Evolutionary conservation across 1,284 basidiomycete genomes (phyloP), one percentile per base, ranked within the genome.

Genomic region (Crepidotus sp.): DNA sequence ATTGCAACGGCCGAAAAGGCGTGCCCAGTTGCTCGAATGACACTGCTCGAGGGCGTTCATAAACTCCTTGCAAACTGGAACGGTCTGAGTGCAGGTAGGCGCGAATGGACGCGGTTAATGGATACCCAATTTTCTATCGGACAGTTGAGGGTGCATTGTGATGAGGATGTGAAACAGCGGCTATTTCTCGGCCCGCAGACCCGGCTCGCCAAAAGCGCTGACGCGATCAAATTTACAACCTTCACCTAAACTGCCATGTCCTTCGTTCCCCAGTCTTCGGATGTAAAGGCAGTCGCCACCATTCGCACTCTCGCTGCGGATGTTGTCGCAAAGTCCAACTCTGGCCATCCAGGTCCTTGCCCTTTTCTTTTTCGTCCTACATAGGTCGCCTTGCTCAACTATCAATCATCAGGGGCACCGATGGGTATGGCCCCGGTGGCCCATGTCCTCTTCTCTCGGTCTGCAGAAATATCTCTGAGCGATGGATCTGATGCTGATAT

Each of bases 371-470:
- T 25, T 22, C 6, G 10, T 21, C 6, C 5, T 24, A 29, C n/a
- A 17, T n/a, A 4, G 24, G n/a, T n/a, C n/a, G n/a, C n/a, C 10
- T 24, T 26, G 31, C 38, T 31, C 33, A 34, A 46, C 22, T 37
- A 43, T 46, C 22, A 38, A 43, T 46, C 13, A 40, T 42, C 50
- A 82, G 84, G 86, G 66, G 91, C 90, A 37, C 91, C 91, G 43
- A 84, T 94, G 88, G 86, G 89, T 56, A 80, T 93, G 83, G 90
- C 91, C 14, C 89, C 91, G 24, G 84, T 74, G 48, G 82, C 91
- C 52, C 91, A 96, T 61, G 71, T 95, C 50, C 79, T 96, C 30
- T 95, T 84, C 68, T 77, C 84, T 49, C 74, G 78, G 83, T 83
- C 59, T 41, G 64, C 49, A 15, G 1, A 15, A 18, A 14, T 32